Percentiles rank a stretch among this genome's conserved stretches.
phyloP scores from a whole-genome alignment of 805 yeast genomes.

The Ogataea naganishii region DNA sequence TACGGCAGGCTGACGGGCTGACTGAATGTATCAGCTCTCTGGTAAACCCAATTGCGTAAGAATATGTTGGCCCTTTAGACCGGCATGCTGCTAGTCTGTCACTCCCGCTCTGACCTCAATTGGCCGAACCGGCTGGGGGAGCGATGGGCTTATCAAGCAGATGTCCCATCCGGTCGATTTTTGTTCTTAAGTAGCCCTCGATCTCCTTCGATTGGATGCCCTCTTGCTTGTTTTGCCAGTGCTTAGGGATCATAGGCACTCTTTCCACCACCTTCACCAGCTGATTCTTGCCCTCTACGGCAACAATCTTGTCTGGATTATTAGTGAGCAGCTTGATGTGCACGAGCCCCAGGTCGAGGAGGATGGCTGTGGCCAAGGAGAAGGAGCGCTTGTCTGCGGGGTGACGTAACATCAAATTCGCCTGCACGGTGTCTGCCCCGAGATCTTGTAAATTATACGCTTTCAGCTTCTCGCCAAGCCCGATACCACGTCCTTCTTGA shows the following conservation, averaged over 20 bases:
- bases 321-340: conserved; percentile 79
- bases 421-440: conserved; percentile 98
- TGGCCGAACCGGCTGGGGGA: too few species aligned
- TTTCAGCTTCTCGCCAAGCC: conserved; percentile 93
- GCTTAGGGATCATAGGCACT: conserved; percentile 94
- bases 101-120: too few species aligned
- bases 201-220: conserved; percentile 84
- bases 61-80: too few species aligned
- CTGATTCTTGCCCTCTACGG: conserved; percentile 83
- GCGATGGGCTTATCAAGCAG: conserved; percentile 41
- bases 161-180: conserved; percentile 97
- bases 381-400: conserved; percentile 98
- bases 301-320: conserved; percentile 92
- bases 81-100: too few species aligned
- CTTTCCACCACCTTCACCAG: conserved; percentile 74
- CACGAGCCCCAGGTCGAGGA: conserved; percentile 68
- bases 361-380: conserved; percentile 87
- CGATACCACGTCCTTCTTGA: conserved; percentile 98
- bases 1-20: too few species aligned
- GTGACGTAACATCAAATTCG: conserved; percentile 83
- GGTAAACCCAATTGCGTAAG: too few species aligned
- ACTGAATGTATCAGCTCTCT: too few species aligned
- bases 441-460: conserved; percentile 95
- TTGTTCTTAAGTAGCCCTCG: conserved; percentile 88
- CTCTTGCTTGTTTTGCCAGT: conserved; percentile 57